Conservation (phyloP, 352 stramenopile species). For the Globisporangium iwayamae region DNA sequence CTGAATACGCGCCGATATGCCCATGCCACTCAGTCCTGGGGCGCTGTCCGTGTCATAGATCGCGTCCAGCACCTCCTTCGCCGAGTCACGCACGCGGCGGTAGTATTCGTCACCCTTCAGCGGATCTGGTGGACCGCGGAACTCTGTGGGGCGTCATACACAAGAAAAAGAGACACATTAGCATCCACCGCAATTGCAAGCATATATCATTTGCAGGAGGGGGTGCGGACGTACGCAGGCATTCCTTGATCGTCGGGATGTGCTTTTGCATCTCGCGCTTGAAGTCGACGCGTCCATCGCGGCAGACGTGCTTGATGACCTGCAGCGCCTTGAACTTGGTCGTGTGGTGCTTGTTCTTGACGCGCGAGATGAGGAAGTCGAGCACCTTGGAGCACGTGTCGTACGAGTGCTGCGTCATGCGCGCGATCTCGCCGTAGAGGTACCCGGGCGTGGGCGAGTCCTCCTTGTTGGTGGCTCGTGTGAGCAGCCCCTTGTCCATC, state of each 20-base stretch:
- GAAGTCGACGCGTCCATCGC: constrained; percentile 87
- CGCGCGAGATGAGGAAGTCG: constrained; percentile 88
- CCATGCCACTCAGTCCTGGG: constrained; percentile 57
- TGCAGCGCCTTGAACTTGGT: constrained; percentile 94
- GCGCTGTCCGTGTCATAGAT: constrained; percentile 90
- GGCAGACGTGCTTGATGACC: constrained; percentile 92
- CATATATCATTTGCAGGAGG: not conserved
- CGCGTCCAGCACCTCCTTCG: constrained; percentile 93
- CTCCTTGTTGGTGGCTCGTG: constrained; percentile 91
- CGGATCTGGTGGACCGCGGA: constrained; percentile 89
- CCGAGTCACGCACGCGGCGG: constrained; percentile 87
- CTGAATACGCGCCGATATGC: constrained; percentile 82
- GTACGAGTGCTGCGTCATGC: constrained; percentile 91
- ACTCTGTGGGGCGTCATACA: constrained; percentile 44
- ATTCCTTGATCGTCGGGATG: constrained; percentile 91
- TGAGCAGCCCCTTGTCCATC: constrained; percentile 93
- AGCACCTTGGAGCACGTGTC: constrained; percentile 87
- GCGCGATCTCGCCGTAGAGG: constrained; percentile 95
- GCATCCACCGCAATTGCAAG: not conserved
- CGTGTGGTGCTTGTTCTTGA: constrained; percentile 95
- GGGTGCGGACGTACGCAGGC: constrained; percentile 56
- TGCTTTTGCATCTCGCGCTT: constrained; percentile 91
- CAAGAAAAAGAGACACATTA: not conserved
- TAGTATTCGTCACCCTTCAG: constrained; percentile 95
- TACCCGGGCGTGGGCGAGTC: constrained; percentile 94